Evolutionary conservation across 257 asterid species (phyloP), one percentile per base, ranked within the genome.

Genomic region (Verbascum thapsus): DNA sequence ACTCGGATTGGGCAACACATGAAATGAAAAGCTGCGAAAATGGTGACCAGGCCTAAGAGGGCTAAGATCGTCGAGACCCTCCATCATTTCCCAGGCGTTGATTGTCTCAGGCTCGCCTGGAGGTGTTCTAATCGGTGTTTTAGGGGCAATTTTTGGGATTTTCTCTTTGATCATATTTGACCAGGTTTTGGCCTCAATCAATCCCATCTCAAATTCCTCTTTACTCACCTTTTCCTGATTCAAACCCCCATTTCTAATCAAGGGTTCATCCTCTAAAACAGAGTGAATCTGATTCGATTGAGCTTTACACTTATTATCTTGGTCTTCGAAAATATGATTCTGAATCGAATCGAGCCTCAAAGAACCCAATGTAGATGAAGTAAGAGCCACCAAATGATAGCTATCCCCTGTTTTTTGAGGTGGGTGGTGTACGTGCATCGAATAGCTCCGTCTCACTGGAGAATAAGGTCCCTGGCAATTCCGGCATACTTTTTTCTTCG

Each of bases 41-140:
- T 83, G 91, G 47, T 64, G 67, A 9, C 19, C 39, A 1, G 70
- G 72, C 8, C 82, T 56, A 18, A 76, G 76, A 13, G 97, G 97
- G 53, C 88, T 74, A 30, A 43, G 17, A 22, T 87, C 97, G 22
- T 90, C 95, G 3, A 94, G 87, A 1, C 96, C 99, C 70, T 84
- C 92, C 97, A 90, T 90, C 75, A 94, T 63, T 53, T 94, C 97
- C 90, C 95, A 87, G n/a, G 86, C 87, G 65, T 94, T 78, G 75
- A 94, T 88, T 42, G 53, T 80, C 78, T 90, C 96, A 12, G 95
- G 95, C 75, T 94, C 97, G 0, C 94, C 96, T 1, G 95, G 90
- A n/a, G 95, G 88, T 32, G 95, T 87, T 40, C 60, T 64, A 39
- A 63, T 34, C 18, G 95, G 94, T 3, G 95, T 91, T 53, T 56